phyloP scores from a whole-genome alignment of 352 stramenopile species.

The Globisporangium irregulare region DNA sequence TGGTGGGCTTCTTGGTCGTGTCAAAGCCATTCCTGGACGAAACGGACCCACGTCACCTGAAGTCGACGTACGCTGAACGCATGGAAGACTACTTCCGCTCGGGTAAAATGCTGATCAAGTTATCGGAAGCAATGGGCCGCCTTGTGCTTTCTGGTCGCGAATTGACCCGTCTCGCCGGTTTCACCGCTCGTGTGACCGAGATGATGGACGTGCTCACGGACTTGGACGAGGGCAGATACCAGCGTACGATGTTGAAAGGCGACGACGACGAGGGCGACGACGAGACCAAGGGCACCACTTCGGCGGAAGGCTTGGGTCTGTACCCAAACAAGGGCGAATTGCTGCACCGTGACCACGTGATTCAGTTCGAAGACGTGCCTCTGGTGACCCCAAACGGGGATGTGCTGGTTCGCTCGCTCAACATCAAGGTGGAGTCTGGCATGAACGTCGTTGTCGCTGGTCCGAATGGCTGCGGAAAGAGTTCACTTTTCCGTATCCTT shows the following conservation, averaged over 20 bases:
- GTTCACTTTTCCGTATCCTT: slow-evolving; percentile 85
- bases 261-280: slow-evolving; percentile 32
- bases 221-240: slow-evolving; percentile 61
- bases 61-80: slow-evolving; percentile 65
- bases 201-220: slow-evolving; percentile 78
- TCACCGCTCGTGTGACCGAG: slow-evolving; percentile 71
- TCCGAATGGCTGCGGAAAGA: slow-evolving; percentile 87
- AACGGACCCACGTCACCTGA: slow-evolving; percentile 47
- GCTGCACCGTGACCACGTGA: slow-evolving; percentile 62
- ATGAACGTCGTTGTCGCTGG: slow-evolving; percentile 89
- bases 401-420: slow-evolving; percentile 80
- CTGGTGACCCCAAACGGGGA: slow-evolving; percentile 88
- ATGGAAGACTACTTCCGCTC: slow-evolving; percentile 87
- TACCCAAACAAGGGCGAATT: slow-evolving; percentile 63
- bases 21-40: slow-evolving; percentile 72
- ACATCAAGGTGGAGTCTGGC: slow-evolving; percentile 78
- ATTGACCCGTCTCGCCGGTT: slow-evolving; percentile 77
- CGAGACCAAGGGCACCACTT: slow-evolving; percentile 23
- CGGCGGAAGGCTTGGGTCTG: slow-evolving; percentile 46
- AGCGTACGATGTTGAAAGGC: slow-evolving; percentile 69
- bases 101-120: slow-evolving; percentile 85
- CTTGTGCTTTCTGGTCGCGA: slow-evolving; percentile 85
- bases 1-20: slow-evolving; percentile 79
- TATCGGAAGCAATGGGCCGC: slow-evolving; percentile 80
- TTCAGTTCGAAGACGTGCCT: slow-evolving; percentile 87